Conservation (phyloP, 352 stramenopile species). For the Globisporangium echinulatum region DNA sequence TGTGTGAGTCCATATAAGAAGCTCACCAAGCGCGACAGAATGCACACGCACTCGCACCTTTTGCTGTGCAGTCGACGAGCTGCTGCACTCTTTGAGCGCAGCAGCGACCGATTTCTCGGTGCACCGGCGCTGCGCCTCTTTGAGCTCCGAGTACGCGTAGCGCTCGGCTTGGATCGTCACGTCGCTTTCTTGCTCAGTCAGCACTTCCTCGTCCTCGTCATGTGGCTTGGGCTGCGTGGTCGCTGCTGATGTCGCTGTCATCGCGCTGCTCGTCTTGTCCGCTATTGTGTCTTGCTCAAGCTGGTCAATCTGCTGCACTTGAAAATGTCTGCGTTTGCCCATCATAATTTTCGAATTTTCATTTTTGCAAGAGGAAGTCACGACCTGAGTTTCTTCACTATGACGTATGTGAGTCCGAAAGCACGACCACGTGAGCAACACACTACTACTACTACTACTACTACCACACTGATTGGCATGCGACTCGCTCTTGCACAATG, state of each 20-base stretch:
- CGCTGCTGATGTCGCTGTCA: not conserved
- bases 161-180: constrained; percentile 18
- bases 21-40: not conserved
- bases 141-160: constrained; percentile 75
- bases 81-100: constrained; percentile 41
- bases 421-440: no score
- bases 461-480: no score
- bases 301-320: no score
- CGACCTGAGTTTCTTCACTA: no score
- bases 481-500: no score
- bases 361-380: no score
- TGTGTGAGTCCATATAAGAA: not conserved
- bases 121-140: constrained; percentile 64
- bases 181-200: constrained; percentile 15
- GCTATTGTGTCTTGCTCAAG: no score
- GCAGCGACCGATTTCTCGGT: constrained; percentile 44
- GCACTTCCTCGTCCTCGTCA: constrained; percentile 12
- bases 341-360: no score
- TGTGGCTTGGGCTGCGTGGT: constrained; percentile 1
- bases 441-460: no score
- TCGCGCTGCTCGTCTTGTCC: no score
- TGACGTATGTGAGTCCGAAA: no score
- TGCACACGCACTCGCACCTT: constrained; percentile 13
- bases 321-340: no score
- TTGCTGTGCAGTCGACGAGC: constrained; percentile 47